Percentiles rank a stretch among this genome's conserved stretches.
These are phyloP conservation scores for Endocalyx cinctus DNA, from an alignment of 2,329 filamentous ascomycete species.

Conservation along the genomic window DNA sequence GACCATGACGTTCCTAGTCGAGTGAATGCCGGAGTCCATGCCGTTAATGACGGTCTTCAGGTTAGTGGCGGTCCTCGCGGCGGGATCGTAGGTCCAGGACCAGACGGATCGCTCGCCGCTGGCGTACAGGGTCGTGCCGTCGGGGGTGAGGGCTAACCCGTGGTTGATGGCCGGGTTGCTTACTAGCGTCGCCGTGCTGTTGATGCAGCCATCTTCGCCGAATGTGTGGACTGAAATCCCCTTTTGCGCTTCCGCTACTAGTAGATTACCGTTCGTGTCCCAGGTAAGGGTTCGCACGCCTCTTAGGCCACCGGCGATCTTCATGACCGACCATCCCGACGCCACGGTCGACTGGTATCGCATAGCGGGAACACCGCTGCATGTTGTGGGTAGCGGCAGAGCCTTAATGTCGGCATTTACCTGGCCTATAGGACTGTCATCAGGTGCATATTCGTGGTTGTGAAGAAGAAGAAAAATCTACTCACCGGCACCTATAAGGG, in stretches of 20 bases:
- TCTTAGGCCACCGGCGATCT: constrained; percentile 33
- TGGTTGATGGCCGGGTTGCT: constrained; percentile 33
- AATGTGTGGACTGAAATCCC: constrained; percentile 37
- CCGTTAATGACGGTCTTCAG: constrained; percentile 35
- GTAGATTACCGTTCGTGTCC: constrained; percentile 32
- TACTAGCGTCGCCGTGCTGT: constrained; percentile 32
- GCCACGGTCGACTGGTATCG: constrained; percentile 29
- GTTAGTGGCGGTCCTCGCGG: constrained; percentile 38
- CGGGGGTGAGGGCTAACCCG: constrained; percentile 34
- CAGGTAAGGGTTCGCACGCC: constrained; percentile 32
- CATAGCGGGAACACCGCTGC: constrained; percentile 28
- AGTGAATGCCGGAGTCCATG: constrained; percentile 36
- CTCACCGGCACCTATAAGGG: too few relatives aligned
- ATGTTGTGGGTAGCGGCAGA: constrained; percentile 29
- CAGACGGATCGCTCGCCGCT: constrained; percentile 40
- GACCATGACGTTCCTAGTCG: constrained; percentile 32
- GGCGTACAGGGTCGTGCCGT: constrained; percentile 34
- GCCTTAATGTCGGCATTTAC: constrained; percentile 11
- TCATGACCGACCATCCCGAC: constrained; percentile 33
- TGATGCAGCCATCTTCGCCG: constrained; percentile 35
- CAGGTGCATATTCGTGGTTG: too few relatives aligned
- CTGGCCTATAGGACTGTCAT: too few relatives aligned
- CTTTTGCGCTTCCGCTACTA: constrained; percentile 31
- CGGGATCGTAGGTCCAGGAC: constrained; percentile 53
- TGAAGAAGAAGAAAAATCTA: too few relatives aligned